These are phyloP conservation scores for Handroanthus guayacan DNA, from an alignment of 257 asterid species.

Conservation along the genomic window DNA sequence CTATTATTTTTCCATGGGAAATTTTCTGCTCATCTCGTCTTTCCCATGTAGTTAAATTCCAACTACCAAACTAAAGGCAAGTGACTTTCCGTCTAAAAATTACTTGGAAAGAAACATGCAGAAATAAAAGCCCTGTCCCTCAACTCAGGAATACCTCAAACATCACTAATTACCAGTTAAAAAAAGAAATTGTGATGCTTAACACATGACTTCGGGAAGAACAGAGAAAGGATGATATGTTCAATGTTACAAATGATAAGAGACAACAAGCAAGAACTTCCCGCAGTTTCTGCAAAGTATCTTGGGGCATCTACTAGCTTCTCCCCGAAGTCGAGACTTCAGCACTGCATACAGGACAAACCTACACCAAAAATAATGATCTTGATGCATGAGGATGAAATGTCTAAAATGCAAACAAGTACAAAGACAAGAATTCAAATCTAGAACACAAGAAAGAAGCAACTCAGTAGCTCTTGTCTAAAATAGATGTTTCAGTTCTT, in stretches of 20 bases:
- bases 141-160: not conserved
- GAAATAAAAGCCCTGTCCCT: not conserved
- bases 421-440: not conserved
- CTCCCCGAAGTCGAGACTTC: conserved; percentile 78
- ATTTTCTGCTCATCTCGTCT: too few relatives aligned
- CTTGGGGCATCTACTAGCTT: conserved; percentile 49
- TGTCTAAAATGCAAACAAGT: not conserved
- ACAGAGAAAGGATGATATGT: not conserved
- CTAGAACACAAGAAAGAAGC: not conserved
- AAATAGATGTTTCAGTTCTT: not conserved
- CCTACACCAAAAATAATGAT: conserved; percentile 54
- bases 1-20: too few relatives aligned
- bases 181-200: not conserved
- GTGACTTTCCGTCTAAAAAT: too few relatives aligned
- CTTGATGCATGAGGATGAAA: not conserved
- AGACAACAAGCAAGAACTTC: not conserved
- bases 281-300: conserved; percentile 6
- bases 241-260: not conserved
- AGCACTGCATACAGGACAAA: conserved; percentile 89
- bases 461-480: not conserved
- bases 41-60: too few relatives aligned
- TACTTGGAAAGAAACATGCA: not conserved
- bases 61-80: too few relatives aligned
- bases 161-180: not conserved
- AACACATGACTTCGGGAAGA: not conserved